These are phyloP conservation scores for Pythium aphanidermatum DNA, from an alignment of 352 stramenopile species.

Conservation along the genomic window DNA sequence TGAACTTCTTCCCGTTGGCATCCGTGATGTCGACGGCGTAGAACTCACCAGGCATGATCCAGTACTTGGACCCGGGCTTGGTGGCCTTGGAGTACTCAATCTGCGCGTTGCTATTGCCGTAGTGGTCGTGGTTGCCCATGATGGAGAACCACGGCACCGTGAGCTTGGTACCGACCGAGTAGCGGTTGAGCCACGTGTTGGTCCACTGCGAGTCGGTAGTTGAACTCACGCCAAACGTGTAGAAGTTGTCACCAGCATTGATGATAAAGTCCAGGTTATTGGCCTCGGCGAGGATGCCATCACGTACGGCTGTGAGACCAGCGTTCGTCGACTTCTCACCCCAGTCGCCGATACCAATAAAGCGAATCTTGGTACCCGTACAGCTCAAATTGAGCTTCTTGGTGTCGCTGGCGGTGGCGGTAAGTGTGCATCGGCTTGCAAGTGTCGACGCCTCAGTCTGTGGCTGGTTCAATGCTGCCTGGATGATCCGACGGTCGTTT, in stretches of 20 bases:
- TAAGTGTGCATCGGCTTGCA: constrained; percentile 21
- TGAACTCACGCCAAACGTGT: constrained; percentile 15
- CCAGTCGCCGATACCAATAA: constrained; percentile 21
- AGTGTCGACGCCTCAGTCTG: not conserved
- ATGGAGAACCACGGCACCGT: constrained; percentile 21
- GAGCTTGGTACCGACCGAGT: constrained; percentile 13
- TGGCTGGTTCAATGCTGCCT: constrained; percentile 6
- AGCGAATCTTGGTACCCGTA: constrained; percentile 19
- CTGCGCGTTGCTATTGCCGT: constrained; percentile 19
- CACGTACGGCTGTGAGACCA: constrained; percentile 12
- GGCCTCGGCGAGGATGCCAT: constrained; percentile 12
- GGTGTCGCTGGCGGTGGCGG: constrained; percentile 12
- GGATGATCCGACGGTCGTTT: constrained; percentile 19
- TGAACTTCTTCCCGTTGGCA: constrained; percentile 17
- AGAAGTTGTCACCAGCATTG: constrained; percentile 23
- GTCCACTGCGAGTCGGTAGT: constrained; percentile 18
- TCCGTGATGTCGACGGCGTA: constrained; percentile 18
- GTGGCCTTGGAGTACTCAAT: constrained; percentile 21
- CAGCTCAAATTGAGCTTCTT: constrained; percentile 18
- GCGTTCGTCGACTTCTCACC: constrained; percentile 16
- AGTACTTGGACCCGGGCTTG: constrained; percentile 19
- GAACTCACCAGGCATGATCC: constrained; percentile 22
- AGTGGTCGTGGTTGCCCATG: constrained; percentile 24
- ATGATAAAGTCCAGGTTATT: constrained; percentile 20
- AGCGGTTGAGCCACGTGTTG: constrained; percentile 18